Evolutionary conservation across 1,284 basidiomycete species (phyloP).

Genomic region (Boletus semigastroideus): DNA sequence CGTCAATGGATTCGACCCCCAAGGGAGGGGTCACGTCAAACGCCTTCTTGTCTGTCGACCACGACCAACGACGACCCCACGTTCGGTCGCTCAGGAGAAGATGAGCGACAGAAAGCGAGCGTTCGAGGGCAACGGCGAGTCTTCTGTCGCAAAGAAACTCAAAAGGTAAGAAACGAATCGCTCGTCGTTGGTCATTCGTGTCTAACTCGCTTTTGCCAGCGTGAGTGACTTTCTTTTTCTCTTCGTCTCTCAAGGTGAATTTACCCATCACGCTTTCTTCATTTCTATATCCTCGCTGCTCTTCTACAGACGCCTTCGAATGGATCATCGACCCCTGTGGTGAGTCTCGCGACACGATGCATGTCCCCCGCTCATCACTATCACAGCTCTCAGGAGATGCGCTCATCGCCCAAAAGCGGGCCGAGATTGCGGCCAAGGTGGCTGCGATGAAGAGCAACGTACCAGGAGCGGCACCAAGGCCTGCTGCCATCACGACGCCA

Average conservation of each 20-base stretch:
- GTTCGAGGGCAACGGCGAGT: conserved; percentile 51
- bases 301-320: conserved; percentile 53
- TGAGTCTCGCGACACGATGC: conserved; percentile 39
- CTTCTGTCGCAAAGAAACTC: conserved; percentile 56
- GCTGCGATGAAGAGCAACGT: conserved; percentile 69
- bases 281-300: conserved; percentile 68
- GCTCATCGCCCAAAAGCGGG: conserved; percentile 76
- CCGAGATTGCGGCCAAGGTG: conserved; percentile 82
- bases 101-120: conserved; percentile 55
- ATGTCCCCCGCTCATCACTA: neutral
- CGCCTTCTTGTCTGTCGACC: too few species aligned
- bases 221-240: too few species aligned
- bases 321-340: conserved; percentile 42
- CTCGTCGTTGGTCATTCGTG: conserved; percentile 6
- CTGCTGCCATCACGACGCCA: conserved; percentile 23
- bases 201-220: too few species aligned
- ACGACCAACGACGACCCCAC: conserved; percentile 4
- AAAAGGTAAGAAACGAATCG: conserved; percentile 57
- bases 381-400: conserved; percentile 50
- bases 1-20: conserved; percentile 18
- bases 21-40: conserved; percentile 15
- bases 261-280: conserved; percentile 44
- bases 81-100: conserved; percentile 11
- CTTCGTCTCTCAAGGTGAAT: conserved; percentile 67
- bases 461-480: conserved; percentile 28